Conservation (phyloP, 805 yeast species). For the Peterozyma toletana region DNA sequence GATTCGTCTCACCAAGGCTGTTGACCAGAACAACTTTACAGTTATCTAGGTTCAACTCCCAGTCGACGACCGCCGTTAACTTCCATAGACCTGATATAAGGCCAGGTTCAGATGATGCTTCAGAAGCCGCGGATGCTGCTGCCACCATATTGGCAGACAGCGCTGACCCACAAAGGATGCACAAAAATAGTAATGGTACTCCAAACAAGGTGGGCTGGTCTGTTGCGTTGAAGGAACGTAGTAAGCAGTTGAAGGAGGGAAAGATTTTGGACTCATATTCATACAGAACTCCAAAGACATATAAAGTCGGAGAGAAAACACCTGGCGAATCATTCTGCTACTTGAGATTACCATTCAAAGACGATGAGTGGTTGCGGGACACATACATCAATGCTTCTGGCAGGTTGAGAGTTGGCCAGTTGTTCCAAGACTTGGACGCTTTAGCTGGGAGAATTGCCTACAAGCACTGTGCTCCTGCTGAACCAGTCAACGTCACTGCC, state of each 20-base stretch:
- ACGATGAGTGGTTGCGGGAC: conserved; percentile 77
- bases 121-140: conserved; percentile 67
- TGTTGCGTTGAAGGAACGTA: conserved; percentile 71
- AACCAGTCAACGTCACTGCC: conserved; percentile 93
- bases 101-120: conserved; percentile 39
- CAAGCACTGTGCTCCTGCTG: conserved; percentile 90
- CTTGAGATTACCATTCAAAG: conserved; percentile 72
- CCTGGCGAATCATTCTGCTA: conserved; percentile 72
- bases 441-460: conserved; percentile 92
- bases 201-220: conserved; percentile 70
- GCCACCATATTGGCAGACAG: conserved; percentile 63
- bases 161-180: conserved; percentile 40
- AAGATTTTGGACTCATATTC: conserved; percentile 62
- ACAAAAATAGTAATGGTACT: conserved; percentile 10
- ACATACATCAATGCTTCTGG: conserved; percentile 87
- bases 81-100: conserved; percentile 12
- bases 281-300: conserved; percentile 64
- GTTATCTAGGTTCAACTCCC: not conserved
- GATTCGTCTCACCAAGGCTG: too few relatives aligned
- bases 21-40: too few relatives aligned
- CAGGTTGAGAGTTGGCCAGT: conserved; percentile 85
- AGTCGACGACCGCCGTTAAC: not conserved
- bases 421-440: conserved; percentile 91
- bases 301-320: conserved; percentile 65
- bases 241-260: conserved; percentile 67